These are phyloP conservation scores for Fusarium nanum DNA, from an alignment of 2,329 filamentous ascomycete species.

Conservation along the genomic window DNA sequence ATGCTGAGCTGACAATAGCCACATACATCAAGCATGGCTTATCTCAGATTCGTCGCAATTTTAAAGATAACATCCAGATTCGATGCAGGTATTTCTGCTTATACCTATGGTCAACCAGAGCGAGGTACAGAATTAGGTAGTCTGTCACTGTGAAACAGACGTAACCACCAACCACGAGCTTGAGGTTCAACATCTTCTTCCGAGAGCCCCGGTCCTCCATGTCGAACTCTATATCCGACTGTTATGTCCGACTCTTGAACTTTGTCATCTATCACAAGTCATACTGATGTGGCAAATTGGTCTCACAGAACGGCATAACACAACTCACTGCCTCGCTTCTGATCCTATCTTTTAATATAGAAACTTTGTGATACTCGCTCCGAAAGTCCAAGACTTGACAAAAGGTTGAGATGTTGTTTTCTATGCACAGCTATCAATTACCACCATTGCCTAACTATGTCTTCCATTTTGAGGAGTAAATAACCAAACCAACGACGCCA, in stretches of 20 bases:
- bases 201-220: background rate
- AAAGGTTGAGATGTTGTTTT: slow-evolving; percentile 24
- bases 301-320: too few species aligned
- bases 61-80: background rate
- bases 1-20: background rate
- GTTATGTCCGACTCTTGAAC: background rate
- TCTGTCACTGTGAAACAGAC: background rate
- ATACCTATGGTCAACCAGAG: background rate
- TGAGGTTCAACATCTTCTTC: background rate
- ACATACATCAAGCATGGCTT: background rate
- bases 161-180: background rate
- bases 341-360: background rate
- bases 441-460: slow-evolving; percentile 4
- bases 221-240: background rate
- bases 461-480: slow-evolving; percentile 30
- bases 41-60: background rate
- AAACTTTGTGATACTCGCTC: background rate
- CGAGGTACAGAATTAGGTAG: background rate
- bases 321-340: background rate
- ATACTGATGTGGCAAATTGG: too few species aligned
- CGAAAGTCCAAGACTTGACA: background rate
- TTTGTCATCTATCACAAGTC: background rate
- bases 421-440: slow-evolving; percentile 23
- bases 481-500: slow-evolving; percentile 42
- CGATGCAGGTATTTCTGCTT: background rate